Evolutionary conservation across 306 rosid genomes (phyloP), one percentile per base, ranked within the genome.

Genomic region (Dalbergia oliveri): DNA sequence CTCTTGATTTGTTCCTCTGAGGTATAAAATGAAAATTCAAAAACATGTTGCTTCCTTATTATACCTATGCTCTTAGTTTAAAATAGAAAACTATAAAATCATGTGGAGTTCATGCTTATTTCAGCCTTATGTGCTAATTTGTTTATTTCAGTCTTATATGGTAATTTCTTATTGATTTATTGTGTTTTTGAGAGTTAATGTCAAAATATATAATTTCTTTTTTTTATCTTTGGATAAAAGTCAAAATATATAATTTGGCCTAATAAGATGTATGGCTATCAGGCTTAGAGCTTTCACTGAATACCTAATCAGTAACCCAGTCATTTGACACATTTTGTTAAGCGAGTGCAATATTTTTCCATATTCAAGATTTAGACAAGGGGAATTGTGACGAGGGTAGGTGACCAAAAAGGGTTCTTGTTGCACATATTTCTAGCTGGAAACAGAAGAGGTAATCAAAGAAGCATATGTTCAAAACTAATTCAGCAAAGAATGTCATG

Each of bases 11-110:
- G 23, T 21, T 21, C 23, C 23, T 21, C 23, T 21, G 23, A 21
- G 23, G 23, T 0, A 21, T 21, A 21, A 21, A 21, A 21, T 21
- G 23, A 0, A 21, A 21, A 21, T 21, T 34, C 75, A 33, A 8
- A 70, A 11, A 31, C 45, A n/a, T 51, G 11, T 70, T 31, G 61
- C 31, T 14, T 70, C 33, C 62, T 49, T 50, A 43, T 26, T 35
- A 47, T 45, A 47, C 26, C 47, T 57, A 34, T 62, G 75, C 62
- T 76, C 61, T 69, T 39, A 76, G 79, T 45, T 26, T 26, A 53
- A 45, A 31, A 49, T 66, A 5, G 4, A 5, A 59, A 37, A 59
- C 60, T 35, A 16, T 76, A 63, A 63, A 69, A 43, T 69, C 18
- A 43, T 58, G 23, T 45, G 45, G n/a, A 10, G 66, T 19, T 54